Base-by-base conservation (phyloP, 176 grass and related monocot species). In the Hyparrhenia diplandra region DNA sequence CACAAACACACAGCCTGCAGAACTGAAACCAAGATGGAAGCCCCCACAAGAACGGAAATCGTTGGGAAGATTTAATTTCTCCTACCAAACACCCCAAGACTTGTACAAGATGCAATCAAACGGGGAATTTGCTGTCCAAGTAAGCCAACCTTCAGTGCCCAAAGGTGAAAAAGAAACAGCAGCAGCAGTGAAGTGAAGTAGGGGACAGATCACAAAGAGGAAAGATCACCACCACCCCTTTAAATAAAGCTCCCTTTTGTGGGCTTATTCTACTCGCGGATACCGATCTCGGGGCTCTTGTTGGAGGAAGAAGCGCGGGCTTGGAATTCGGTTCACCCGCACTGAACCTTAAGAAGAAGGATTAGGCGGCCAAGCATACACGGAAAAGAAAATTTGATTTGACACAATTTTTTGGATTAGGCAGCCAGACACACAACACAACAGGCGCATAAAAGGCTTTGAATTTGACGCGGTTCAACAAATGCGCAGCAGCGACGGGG, bases 161-260 rank as follows among this genome's bases (percentile, higher is more conserved):
- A 68, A 40, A 84, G 76, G 62, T 62, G 54, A 35, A 67, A 24
- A 40, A 84, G 13, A 61, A 71, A 30, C 16, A 82, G 69, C 13
- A 64, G 67, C 51, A 10, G 25, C 78, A 54, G 65, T 78, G 68
- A 43, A 68, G 59, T 82, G 79, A 68, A 79, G 83, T 86, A 60
- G 74, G 79, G 67, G 61, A 51, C 84, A 86, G 31, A 90, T 75
- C 79, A 83, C 73, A 78, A 74, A 86, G 83, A 83, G 74, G 67
- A 68, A 60, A 86, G 43, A 77, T 54, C 25, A 49, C 25, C n/a
- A n/a, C n/a, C 39, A 3, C 13, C 39, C 66, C 79, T 90, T 79
- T 78, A 82, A 78, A 77, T 35, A 89, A 77, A 89, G 60, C 67
- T 10, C 6, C 83, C n/a, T 69, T 71, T 77, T 85, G 25, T 8